A percentile compares a stretch with the other conserved stretches of the same genome.
Conservation (phyloP, 208 protist genomes). For the Porcisia deanei region DNA sequence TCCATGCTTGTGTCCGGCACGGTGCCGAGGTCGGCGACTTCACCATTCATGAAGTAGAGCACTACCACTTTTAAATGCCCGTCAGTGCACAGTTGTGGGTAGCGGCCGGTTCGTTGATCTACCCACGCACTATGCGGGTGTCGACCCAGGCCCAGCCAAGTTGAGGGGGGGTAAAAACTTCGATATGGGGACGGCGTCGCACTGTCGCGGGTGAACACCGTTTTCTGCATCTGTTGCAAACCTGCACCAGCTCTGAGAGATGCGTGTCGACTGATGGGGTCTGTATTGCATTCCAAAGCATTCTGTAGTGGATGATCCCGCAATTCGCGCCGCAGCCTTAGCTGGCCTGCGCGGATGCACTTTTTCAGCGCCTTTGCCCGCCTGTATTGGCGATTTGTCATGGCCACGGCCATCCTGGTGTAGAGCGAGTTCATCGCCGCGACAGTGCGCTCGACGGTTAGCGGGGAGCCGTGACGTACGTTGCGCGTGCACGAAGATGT, state of each 20-base stretch:
- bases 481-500: not conserved
- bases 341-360: slow-evolving; percentile 15
- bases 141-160: slow-evolving; percentile 39
- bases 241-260: not conserved
- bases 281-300: not conserved
- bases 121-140: slow-evolving; percentile 36
- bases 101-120: slow-evolving; percentile 50
- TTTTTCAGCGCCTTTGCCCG: slow-evolving; percentile 11
- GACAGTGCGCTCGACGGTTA: slow-evolving; percentile 14
- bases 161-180: slow-evolving; percentile 48
- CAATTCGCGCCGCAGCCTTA: slow-evolving; percentile 17
- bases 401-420: slow-evolving; percentile 24
- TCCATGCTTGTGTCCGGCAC: not conserved
- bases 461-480: not conserved
- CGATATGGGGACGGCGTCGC: slow-evolving; percentile 17
- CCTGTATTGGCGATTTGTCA: slow-evolving; percentile 18
- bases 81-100: slow-evolving; percentile 27
- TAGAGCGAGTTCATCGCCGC: slow-evolving; percentile 26
- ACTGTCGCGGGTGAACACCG: not conserved
- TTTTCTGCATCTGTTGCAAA: not conserved
- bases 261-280: not conserved
- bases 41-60: slow-evolving; percentile 8
- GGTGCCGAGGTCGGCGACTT: not conserved
- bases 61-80: slow-evolving; percentile 11
- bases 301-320: not conserved